Conservation (phyloP, 352 stramenopile genomes). For the Phytophthora ohioensis region DNA sequence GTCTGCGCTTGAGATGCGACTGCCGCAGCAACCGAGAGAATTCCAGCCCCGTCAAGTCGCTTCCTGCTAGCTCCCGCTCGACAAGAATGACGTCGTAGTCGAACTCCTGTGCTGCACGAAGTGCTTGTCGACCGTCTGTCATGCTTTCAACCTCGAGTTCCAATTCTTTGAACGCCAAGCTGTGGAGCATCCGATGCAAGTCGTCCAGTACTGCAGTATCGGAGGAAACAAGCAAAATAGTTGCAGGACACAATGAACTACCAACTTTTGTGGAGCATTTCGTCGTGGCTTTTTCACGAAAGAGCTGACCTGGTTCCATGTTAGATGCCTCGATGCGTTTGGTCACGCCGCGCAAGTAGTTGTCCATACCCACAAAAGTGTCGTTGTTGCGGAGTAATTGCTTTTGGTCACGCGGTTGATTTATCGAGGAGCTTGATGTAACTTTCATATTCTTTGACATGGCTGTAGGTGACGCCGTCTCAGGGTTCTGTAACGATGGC, state of each 20-base stretch:
- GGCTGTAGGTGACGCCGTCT: slow-evolving; percentile 1
- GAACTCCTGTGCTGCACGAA: slow-evolving; percentile 57
- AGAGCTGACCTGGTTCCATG: slow-evolving; percentile 56
- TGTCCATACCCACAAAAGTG: slow-evolving; percentile 56
- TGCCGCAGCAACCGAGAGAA: slow-evolving; percentile 84
- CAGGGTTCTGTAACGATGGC: slow-evolving; percentile 22
- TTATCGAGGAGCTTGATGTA: background rate
- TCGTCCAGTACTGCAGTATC: slow-evolving; percentile 43
- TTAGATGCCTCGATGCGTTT: slow-evolving; percentile 51
- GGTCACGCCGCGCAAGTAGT: slow-evolving; percentile 68
- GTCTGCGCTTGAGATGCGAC: slow-evolving; percentile 64
- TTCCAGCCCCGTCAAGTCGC: slow-evolving; percentile 70
- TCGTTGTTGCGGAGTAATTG: slow-evolving; percentile 37
- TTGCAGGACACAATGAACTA: background rate
- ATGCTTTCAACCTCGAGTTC: slow-evolving; percentile 70
- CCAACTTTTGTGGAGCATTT: slow-evolving; percentile 7
- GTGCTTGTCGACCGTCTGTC: slow-evolving; percentile 55
- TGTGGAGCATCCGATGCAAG: slow-evolving; percentile 45
- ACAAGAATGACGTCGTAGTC: slow-evolving; percentile 89
- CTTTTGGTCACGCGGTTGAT: slow-evolving; percentile 22
- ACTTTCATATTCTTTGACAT: slow-evolving; percentile 9
- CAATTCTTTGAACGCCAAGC: slow-evolving; percentile 20
- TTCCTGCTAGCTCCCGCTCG: slow-evolving; percentile 64
- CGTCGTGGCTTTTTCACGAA: slow-evolving; percentile 25
- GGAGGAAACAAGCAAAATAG: slow-evolving; percentile 50